Evolutionary conservation across 352 stramenopile species (phyloP), one percentile per base, ranked within the genome.

Genomic region (Sclerospora graminicola): DNA sequence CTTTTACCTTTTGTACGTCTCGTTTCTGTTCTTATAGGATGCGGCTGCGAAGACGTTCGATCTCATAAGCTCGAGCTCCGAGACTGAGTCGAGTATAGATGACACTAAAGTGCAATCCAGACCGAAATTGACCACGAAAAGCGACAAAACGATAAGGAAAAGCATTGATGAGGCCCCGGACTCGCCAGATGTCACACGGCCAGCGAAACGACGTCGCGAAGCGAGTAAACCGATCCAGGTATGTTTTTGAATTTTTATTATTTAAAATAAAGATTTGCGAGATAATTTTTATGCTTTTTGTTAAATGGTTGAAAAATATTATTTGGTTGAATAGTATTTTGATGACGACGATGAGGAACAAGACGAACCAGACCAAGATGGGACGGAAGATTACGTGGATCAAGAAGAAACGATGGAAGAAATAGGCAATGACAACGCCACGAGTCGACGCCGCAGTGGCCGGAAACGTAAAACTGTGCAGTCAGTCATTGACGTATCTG

Each of bases 101-200:
- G 32, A 31, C 9, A 28, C 37, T 4, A 46, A 30, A 21, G 45
- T 64, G 8, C 61, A 55, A n/a, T 31, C 43, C 6, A 59, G 66
- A n/a, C 66, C 63, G 10, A 76, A 78, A 36, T 53, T 76, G 5
- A 41, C 54, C 15, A 71, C 63, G n/a, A 60, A 51, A 35, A 63
- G 66, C 8, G 39, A 24, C 8, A 43, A 43, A 11, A 16, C 26
- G 15, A 10, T 41, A 10, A 19, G 57, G 10, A 41, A 62, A 23
- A 32, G 23, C 3, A 48, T 47, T 5, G 37, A 48, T 5, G 16
- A 31, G 13, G 19, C 54, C 10, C 39, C 40, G 15, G 47, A 56
- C 30, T 57, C 57, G n/a, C 21, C 44, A 2, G 50, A 68, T 7
- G 32, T 47, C 8, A 32, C 10, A 7, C 49, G 33, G 5, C 57